A percentile compares a stretch with the other conserved stretches of the same genome.
These are phyloP conservation scores for Blastomyces silverae DNA, from an alignment of 2,329 filamentous ascomycete species.

Conservation along the genomic window DNA sequence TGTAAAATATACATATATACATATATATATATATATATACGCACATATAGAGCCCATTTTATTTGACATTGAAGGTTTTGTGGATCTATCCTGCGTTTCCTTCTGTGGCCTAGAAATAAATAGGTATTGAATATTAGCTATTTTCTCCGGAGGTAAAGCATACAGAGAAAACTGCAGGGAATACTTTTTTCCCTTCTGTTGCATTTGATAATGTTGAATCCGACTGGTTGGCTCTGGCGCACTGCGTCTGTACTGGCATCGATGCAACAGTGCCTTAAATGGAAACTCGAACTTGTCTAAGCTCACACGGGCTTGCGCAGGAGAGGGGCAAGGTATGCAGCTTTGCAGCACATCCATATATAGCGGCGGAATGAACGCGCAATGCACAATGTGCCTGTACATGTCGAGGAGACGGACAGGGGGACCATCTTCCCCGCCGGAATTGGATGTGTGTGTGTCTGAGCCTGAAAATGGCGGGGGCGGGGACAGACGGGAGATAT, in stretches of 20 bases:
- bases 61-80: not conserved
- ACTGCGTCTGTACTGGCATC: not conserved
- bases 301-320: not conserved
- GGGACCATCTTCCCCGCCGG: not conserved
- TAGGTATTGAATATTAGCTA: not conserved
- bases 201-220: not conserved
- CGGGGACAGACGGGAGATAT: too few relatives aligned
- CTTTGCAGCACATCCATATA: conserved; percentile 1
- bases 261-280: not conserved
- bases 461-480: not conserved
- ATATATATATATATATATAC: too few relatives aligned
- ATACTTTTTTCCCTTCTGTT: not conserved
- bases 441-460: not conserved
- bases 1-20: too few relatives aligned
- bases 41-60: not conserved
- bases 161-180: conserved; percentile 6
- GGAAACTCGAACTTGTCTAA: not conserved
- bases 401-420: not conserved
- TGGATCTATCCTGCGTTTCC: not conserved
- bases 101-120: not conserved
- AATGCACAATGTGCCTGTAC: not conserved
- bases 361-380: not conserved
- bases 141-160: too few relatives aligned
- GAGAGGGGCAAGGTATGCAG: not conserved
- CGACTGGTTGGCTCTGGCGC: conserved; percentile 1